Conservation (phyloP, 257 asterid species). For the Nicotiana attenuata region DNA sequence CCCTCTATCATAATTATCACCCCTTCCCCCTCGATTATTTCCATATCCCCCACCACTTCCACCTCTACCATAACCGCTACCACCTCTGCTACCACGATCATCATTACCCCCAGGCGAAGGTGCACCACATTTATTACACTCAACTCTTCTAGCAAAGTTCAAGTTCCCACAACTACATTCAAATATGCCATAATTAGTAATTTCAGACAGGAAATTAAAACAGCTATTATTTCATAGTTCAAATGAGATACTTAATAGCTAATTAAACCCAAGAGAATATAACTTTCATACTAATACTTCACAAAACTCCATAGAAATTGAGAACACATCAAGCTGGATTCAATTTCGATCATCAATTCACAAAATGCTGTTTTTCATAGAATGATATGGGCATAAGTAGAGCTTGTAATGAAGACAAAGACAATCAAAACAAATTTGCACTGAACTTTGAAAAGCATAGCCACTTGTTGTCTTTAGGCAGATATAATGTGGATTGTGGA, state of each 20-base stretch:
- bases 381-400: too few relatives aligned
- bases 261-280: background rate
- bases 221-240: background rate
- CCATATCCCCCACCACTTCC: constrained; percentile 27
- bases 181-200: constrained; percentile 36
- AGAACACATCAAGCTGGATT: background rate
- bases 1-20: constrained; percentile 55
- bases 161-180: constrained; percentile 88
- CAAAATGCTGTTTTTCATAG: too few relatives aligned
- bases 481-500: too few relatives aligned
- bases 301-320: background rate
- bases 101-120: constrained; percentile 74
- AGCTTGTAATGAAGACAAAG: too few relatives aligned
- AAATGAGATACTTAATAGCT: background rate
- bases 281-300: background rate
- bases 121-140: constrained; percentile 92
- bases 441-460: too few relatives aligned
- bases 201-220: constrained; percentile 17
- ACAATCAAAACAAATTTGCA: too few relatives aligned
- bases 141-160: constrained; percentile 96
- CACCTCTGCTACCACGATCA: constrained; percentile 69
- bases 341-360: background rate
- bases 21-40: constrained; percentile 38
- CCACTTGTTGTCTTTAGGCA: too few relatives aligned
- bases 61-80: constrained; percentile 31